Base-by-base conservation (phyloP, 352 stramenopile species). In the Phytopythium ostracodes region DNA sequence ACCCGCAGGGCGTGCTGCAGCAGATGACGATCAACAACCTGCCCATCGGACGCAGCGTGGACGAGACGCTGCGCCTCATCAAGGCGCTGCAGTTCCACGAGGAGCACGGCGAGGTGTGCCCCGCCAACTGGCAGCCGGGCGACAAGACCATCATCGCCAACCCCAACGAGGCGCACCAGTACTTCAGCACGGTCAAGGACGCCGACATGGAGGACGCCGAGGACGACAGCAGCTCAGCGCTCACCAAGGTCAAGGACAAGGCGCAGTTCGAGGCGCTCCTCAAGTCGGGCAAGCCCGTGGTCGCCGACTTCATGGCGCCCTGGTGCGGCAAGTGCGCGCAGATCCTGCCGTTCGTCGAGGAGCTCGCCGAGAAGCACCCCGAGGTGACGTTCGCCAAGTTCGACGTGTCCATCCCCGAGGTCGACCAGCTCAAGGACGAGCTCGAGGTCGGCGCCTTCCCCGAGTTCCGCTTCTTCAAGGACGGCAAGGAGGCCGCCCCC, bases 21-120 rank as follows among this genome's bases (percentile, higher is more conserved):
- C 87, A 96, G 68, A 91, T 92, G 58, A 96, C 89, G 46, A 68
- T 98, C 60, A 98, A 98, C 83, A 95, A 98, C 73, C 75, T 97
- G 65, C 89, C 92, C 14, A 94, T 98, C 55, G 92, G 92, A 25
- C 86, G 92, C 69, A 96, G 75, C 65, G 92, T 97, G 0, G 92
- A 98, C 65, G 94, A 98, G 73, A 97, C 87, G 9, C 69, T 98
- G 59, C 87, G 94, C 57, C 75, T 98, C 6, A 79, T 98, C 49
- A 76, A 97, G 73, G 94, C 92, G 24, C 84, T 98, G 72, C 89
- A 98, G 78, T 98, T 97, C 66, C 68, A 88, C 27, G 92, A 93
- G 46, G 87, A 97, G 65, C 89, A 98, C 71, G 91, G 91, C 56
- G 92, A 98, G 69, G 87, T 95, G 64, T 98, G 92, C 72, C 94